These are phyloP conservation scores for Thelonectria olida DNA, from an alignment of 2,329 filamentous ascomycete species.

Conservation along the genomic window DNA sequence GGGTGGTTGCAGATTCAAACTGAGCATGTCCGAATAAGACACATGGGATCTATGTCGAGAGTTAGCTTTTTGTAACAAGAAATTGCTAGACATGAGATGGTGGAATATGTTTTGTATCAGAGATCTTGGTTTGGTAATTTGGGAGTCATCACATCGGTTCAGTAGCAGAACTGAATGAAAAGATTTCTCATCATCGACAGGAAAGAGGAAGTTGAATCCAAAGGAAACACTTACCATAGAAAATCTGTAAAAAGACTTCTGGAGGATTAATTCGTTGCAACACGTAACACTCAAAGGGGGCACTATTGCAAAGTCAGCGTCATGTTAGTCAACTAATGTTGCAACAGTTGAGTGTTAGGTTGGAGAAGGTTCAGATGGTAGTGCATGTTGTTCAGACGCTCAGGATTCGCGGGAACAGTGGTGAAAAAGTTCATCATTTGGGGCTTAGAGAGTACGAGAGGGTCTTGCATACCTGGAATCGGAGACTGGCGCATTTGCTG, in stretches of 20 bases:
- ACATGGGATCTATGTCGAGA: neutral
- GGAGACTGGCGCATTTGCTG: neutral
- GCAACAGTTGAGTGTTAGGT: neutral
- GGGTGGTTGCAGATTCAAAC: neutral
- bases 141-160: slow-evolving; percentile 72
- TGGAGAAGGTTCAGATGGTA: slow-evolving; percentile 70
- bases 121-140: slow-evolving; percentile 72
- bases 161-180: slow-evolving; percentile 80
- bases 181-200: slow-evolving; percentile 70
- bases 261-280: neutral
- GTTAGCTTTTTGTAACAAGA: slow-evolving; percentile 21
- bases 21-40: neutral
- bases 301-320: slow-evolving; percentile 7
- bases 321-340: neutral
- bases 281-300: neutral
- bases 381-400: slow-evolving; percentile 77
- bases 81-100: neutral
- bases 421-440: slow-evolving; percentile 64
- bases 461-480: slow-evolving; percentile 35
- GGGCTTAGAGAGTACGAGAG: slow-evolving; percentile 18
- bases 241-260: neutral
- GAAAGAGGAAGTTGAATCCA: neutral
- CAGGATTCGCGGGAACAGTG: slow-evolving; percentile 71
- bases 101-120: slow-evolving; percentile 52
- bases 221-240: slow-evolving; percentile 21